Base-by-base conservation (phyloP, 106 monocot genomes). In the Narthecium ossifragum region DNA sequence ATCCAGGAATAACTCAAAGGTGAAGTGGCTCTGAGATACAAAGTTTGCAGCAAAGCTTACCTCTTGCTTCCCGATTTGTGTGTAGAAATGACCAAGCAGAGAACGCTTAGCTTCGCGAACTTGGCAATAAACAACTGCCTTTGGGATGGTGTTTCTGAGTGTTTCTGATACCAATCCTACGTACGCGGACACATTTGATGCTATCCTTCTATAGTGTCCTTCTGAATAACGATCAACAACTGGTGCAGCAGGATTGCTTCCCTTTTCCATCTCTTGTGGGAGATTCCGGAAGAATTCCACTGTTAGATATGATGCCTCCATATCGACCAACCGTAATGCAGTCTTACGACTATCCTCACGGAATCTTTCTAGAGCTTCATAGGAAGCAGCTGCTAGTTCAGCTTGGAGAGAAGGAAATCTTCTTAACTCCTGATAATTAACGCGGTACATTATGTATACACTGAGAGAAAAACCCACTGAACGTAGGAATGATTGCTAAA, bases 271-370 rank as follows among this genome's bases (percentile, higher is more conserved):
- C 53, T 94, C 93, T 59, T 85, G 81, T 6, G 93, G 89, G 59
- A 94, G 89, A 62, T 55, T 89, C 60, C 93, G 70, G 71, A 94
- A 94, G 66, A 94, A 94, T 3, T 94, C 93, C 5, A 89, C 93
- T 1, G 93, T 94, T 31, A 94, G 56, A 43, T 94, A 94, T n/a
- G 92, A 61, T 7, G 93, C 68, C 34, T 94, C 93, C 93, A 94
- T 94, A 48, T 94, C 93, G 15, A 94, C 93, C 17, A 94, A 67
- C 4, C 89, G 74, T 17, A 94, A 52, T 34, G 80, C 59, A 10
- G 89, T 94, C 74, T 78, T 86, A n/a, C 69, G 71, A 59, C 93
- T 36, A 1, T 94, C 93, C 21, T 85, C 93, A 20, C 85, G 79
- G n/a, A 83, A 94, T 37, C 65, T 79, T 49, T 94, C 89, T 41